phyloP scores from a whole-genome alignment of 139 green algal species.

The Chlorella sp. region DNA sequence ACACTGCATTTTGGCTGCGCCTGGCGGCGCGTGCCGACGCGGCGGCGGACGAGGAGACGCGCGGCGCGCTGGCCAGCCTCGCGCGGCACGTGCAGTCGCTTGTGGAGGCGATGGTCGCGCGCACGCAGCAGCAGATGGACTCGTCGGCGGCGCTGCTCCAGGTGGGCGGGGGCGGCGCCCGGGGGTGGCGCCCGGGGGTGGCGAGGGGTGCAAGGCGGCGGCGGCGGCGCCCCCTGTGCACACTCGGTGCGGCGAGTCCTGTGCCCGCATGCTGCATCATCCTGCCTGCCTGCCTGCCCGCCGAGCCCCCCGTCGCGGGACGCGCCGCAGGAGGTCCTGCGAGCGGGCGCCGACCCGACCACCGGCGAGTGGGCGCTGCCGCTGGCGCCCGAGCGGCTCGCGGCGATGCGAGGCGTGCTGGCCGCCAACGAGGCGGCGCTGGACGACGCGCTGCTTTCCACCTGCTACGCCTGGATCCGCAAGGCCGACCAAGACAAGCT shows the following conservation, averaged over 20 bases:
- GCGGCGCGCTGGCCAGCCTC: constrained; percentile 47
- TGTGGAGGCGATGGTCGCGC: constrained; percentile 78
- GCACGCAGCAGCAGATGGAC: constrained; percentile 74
- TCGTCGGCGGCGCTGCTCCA: constrained; percentile 69
- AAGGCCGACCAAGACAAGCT: constrained; percentile 79
- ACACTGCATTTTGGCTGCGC: constrained; percentile 92
- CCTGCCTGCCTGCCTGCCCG: no score
- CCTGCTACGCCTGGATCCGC: constrained; percentile 89
- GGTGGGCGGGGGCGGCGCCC: no score
- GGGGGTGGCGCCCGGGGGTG: no score
- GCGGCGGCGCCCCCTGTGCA: no score
- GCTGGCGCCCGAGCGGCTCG: constrained; percentile 60
- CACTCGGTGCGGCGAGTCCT: no score
- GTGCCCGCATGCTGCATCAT: no score
- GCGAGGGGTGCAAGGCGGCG: no score
- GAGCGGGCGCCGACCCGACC: constrained; percentile 70
- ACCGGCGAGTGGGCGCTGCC: constrained; percentile 89
- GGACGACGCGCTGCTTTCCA: constrained; percentile 84
- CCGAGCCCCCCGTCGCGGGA: no score
- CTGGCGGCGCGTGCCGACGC: constrained; percentile 82
- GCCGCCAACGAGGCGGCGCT: constrained; percentile 1
- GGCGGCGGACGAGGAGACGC: constrained; percentile 48
- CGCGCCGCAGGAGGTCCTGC: constrained; percentile 81
- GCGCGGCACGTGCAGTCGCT: constrained; percentile 77
- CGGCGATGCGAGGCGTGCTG: constrained; percentile 47